Percentiles rank a stretch among this genome's conserved stretches.
phyloP scores from a whole-genome alignment of 768 basidiomycete genomes.

The Lactarius quietus region DNA sequence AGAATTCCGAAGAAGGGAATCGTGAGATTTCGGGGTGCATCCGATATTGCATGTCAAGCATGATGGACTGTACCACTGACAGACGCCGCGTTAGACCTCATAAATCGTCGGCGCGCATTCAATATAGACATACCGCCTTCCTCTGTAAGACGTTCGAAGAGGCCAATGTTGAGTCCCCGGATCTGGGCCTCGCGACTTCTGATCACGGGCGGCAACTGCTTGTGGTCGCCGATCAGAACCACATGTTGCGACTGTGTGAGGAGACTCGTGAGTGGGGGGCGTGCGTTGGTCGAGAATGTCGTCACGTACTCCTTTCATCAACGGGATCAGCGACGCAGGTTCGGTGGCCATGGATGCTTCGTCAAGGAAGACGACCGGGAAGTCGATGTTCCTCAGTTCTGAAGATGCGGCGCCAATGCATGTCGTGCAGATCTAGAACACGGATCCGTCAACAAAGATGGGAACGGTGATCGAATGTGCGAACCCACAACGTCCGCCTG shows the following conservation, averaged over 20 bases:
- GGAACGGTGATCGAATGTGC: constrained; percentile 4
- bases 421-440: constrained; percentile 75
- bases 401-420: constrained; percentile 73
- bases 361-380: constrained; percentile 91
- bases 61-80: constrained; percentile 78
- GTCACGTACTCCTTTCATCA: constrained; percentile 84
- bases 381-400: constrained; percentile 70
- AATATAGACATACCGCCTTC: constrained; percentile 58
- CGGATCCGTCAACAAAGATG: constrained; percentile 8
- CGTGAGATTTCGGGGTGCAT: constrained; percentile 91
- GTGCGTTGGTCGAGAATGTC: constrained; percentile 16
- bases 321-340: constrained; percentile 83
- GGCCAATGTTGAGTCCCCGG: constrained; percentile 70
- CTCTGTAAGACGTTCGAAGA: constrained; percentile 88
- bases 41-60: constrained; percentile 93
- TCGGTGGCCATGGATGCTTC: constrained; percentile 98
- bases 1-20: constrained; percentile 86
- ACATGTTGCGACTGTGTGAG: constrained; percentile 65
- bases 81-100: constrained; percentile 4
- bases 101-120: neutral
- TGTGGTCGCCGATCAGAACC: constrained; percentile 94
- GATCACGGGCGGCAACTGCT: constrained; percentile 89
- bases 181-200: constrained; percentile 68
- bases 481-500: constrained; percentile 68
- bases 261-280: constrained; percentile 19